A percentile compares a stretch with the other conserved stretches of the same genome.
These are phyloP conservation scores for Pilasporangium apinafurcum DNA, from an alignment of 352 stramenopile species.

Conservation along the genomic window DNA sequence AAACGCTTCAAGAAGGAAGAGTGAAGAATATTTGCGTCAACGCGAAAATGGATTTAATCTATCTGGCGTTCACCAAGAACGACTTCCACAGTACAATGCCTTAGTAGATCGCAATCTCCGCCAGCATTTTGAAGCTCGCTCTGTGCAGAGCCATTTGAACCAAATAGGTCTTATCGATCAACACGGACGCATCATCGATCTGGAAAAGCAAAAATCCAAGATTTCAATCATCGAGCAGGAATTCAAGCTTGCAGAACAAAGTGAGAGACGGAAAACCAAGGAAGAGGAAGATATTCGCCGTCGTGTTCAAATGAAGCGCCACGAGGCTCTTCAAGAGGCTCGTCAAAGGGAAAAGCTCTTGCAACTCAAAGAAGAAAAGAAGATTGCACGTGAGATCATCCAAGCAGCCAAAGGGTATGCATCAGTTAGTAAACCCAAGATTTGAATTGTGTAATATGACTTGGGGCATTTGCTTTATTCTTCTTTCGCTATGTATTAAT, in stretches of 20 bases:
- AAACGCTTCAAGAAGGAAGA: conserved; percentile 26
- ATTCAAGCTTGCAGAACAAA: conserved; percentile 84
- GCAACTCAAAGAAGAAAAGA: conserved; percentile 87
- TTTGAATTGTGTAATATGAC: conserved; percentile 8
- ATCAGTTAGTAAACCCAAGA: conserved; percentile 23
- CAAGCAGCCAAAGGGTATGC: conserved; percentile 58
- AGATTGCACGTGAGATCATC: conserved; percentile 84
- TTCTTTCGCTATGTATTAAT: background rate
- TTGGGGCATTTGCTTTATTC: too few species aligned
- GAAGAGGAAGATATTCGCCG: conserved; percentile 87
- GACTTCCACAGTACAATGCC: conserved; percentile 82
- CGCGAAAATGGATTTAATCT: conserved; percentile 59
- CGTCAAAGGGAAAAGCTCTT: conserved; percentile 76
- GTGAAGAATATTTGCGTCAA: conserved; percentile 35
- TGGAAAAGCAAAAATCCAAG: conserved; percentile 86
- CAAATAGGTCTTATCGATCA: conserved; percentile 81
- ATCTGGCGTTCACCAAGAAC: conserved; percentile 55
- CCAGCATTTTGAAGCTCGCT: conserved; percentile 84
- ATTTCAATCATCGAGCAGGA: conserved; percentile 91
- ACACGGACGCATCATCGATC: conserved; percentile 83
- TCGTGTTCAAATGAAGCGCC: conserved; percentile 84
- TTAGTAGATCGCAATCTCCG: conserved; percentile 85
- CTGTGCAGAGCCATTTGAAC: conserved; percentile 74
- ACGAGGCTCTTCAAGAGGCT: conserved; percentile 77
- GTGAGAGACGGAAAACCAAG: conserved; percentile 54